phyloP scores from a whole-genome alignment of 176 grass and related monocot genomes.

The Zea luxurians region DNA sequence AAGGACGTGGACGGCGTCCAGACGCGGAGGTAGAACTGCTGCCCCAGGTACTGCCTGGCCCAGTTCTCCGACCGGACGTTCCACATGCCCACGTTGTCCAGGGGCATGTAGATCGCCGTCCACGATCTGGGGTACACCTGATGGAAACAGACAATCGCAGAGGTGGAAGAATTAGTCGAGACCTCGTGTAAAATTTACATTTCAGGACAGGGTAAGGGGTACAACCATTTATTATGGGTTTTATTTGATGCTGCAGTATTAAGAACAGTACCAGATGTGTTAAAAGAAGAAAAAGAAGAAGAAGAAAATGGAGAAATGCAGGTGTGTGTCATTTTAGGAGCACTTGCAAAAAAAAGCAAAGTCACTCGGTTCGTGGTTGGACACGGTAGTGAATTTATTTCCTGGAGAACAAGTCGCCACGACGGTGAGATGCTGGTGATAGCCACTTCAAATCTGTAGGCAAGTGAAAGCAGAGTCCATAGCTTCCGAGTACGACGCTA shows the following conservation, averaged over 20 bases:
- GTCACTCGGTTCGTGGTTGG: background rate
- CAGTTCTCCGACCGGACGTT: slow-evolving; percentile 81
- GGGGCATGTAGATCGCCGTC: slow-evolving; percentile 85
- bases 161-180: too few species aligned
- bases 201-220: background rate
- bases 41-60: slow-evolving; percentile 81
- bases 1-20: slow-evolving; percentile 78
- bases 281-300: too few species aligned
- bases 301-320: background rate
- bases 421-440: too few species aligned
- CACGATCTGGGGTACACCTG: slow-evolving; percentile 90
- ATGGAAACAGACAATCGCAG: background rate
- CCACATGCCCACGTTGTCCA: slow-evolving; percentile 96
- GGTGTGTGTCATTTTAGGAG: background rate
- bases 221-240: background rate
- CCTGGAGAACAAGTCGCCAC: too few species aligned
- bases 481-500: slow-evolving; percentile 24
- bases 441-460: background rate
- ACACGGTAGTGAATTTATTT: too few species aligned
- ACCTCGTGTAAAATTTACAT: too few species aligned
- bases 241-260: background rate
- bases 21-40: slow-evolving; percentile 90
- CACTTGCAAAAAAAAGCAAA: background rate
- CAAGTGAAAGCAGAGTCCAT: too few species aligned
- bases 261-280: background rate